Evolutionary conservation across 768 basidiomycete species (phyloP), one percentile per base, ranked within the genome.

Genomic region (Mycena vulgaris): DNA sequence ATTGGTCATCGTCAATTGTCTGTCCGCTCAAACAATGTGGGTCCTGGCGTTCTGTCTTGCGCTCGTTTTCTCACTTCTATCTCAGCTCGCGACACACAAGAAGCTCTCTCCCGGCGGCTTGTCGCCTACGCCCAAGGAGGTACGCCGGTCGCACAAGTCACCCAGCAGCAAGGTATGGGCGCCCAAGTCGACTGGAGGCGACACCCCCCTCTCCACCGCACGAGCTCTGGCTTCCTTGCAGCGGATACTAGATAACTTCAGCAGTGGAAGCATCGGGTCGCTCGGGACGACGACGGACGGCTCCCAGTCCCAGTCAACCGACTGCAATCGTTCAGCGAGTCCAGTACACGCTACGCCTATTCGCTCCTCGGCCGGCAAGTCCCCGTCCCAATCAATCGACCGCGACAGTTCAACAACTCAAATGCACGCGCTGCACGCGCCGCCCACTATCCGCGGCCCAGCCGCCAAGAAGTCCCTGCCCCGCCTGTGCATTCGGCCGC

Each of bases 261-360:
- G 81, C 72, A 78, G 78, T 67, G 81, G 78, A 53, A 81, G 81
- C 67, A 74, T 84, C 52, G 82, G 81, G 23, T 81, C 81, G 1
- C 77, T 82, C 19, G 79, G 77, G 21, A 73, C 71, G 49, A 71
- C 65, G 48, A 71, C 74, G 37, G 73, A 74, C 51, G 77, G 35
- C n/a, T n/a, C n/a, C n/a, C n/a, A n/a, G 19, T 13, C 42, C 47
- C 23, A 53, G 60, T 37, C 42, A 30, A 14, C 42, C 42, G 42
- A 45, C n/a, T 45, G 59, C 49, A 42, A 23, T 37, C n/a, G 51
- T 21, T 55, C 48, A 17, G n/a, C n/a, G n/a, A 42, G n/a, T 21
- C 16, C 27, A 14, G 42, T 6, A 16, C 47, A 17, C 19, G 11
- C 40, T 40, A 40, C 40, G 19, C 19, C 5, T 21, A n/a, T 13